Evolutionary conservation across 495 filamentous ascomycete genomes (phyloP).

Genomic region (Letharia lupina): DNA sequence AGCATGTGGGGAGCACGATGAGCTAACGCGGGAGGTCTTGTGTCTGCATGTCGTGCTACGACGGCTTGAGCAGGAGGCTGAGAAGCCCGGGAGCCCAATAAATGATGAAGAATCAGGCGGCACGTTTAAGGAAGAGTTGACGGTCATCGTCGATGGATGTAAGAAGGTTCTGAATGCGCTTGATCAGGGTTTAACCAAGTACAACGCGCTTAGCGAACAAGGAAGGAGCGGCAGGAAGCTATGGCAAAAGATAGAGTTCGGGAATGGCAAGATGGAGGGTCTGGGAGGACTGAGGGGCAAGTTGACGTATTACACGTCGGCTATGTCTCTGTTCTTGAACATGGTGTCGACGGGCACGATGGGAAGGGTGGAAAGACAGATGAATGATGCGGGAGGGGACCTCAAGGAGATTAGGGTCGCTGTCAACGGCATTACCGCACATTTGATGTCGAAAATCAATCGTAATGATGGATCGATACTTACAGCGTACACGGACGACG

Average conservation of each 20-base stretch:
- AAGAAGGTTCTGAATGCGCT: slow-evolving; percentile 7
- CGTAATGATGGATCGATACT: slow-evolving; percentile 30
- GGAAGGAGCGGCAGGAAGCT: slow-evolving; percentile 9
- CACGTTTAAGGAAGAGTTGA: slow-evolving; percentile 3
- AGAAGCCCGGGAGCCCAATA: neutral
- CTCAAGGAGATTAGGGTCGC: slow-evolving; percentile 17
- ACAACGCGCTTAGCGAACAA: slow-evolving; percentile 14
- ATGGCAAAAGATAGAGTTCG: slow-evolving; percentile 19
- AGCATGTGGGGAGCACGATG: slow-evolving; percentile 28
- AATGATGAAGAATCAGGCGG: neutral
- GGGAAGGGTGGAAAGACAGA: slow-evolving; percentile 21
- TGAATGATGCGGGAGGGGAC: slow-evolving; percentile 18
- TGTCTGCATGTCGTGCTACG: slow-evolving; percentile 40
- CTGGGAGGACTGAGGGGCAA: slow-evolving; percentile 14
- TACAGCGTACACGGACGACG: slow-evolving; percentile 33
- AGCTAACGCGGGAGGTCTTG: slow-evolving; percentile 33
- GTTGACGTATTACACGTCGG: slow-evolving; percentile 13
- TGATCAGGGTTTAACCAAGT: slow-evolving; percentile 15
- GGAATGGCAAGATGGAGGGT: slow-evolving; percentile 12
- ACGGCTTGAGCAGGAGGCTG: slow-evolving; percentile 34
- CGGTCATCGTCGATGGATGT: slow-evolving; percentile 7
- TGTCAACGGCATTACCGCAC: slow-evolving; percentile 33
- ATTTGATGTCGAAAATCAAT: slow-evolving; percentile 28
- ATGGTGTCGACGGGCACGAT: slow-evolving; percentile 12
- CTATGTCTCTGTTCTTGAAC: slow-evolving; percentile 18